Percentiles rank a stretch among this genome's conserved stretches.
These are phyloP conservation scores for Penicillium nordicum DNA, from an alignment of 2,329 filamentous ascomycete species.

Conservation along the genomic window DNA sequence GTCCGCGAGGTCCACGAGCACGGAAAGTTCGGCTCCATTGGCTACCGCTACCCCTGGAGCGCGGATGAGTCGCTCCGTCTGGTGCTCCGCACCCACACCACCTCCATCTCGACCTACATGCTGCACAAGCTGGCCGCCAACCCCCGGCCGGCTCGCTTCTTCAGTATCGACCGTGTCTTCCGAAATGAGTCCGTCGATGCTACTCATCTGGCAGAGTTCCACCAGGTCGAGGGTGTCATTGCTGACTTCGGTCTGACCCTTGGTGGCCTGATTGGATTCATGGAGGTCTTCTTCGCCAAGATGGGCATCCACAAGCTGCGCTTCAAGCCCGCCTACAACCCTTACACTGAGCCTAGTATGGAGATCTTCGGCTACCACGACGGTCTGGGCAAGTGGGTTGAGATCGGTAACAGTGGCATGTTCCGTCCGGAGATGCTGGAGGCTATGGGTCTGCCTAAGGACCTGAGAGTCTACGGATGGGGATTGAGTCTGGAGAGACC, in stretches of 20 bases:
- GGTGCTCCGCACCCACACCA: conserved; percentile 94
- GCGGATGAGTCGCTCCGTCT: conserved; percentile 81
- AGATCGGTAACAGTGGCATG: conserved; percentile 98
- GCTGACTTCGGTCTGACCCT: conserved; percentile 92
- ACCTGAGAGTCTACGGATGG: conserved; percentile 92
- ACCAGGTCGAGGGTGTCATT: conserved; percentile 98
- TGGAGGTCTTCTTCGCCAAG: conserved; percentile 92
- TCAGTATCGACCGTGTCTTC: conserved; percentile 98
- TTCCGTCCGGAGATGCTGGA: conserved; percentile 98
- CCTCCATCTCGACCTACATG: conserved; percentile 84
- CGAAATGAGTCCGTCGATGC: conserved; percentile 96
- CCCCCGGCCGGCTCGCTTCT: conserved; percentile 87
- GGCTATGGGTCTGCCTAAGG: conserved; percentile 86
- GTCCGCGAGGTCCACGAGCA: conserved; percentile 82
- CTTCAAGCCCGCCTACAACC: conserved; percentile 97
- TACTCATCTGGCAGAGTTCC: conserved; percentile 95
- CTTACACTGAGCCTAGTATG: conserved; percentile 93
- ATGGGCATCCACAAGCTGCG: conserved; percentile 85
- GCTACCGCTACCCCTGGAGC: conserved; percentile 93
- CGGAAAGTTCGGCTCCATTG: conserved; percentile 90
- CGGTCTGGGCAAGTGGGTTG: conserved; percentile 84
- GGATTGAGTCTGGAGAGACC: conserved; percentile 87
- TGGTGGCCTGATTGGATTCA: conserved; percentile 88
- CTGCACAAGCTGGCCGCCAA: conserved; percentile 82
- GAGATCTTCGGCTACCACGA: conserved; percentile 96